Evolutionary conservation across 1,284 basidiomycete genomes (phyloP), one percentile per base, ranked within the genome.

Genomic region (Somion occarium): DNA sequence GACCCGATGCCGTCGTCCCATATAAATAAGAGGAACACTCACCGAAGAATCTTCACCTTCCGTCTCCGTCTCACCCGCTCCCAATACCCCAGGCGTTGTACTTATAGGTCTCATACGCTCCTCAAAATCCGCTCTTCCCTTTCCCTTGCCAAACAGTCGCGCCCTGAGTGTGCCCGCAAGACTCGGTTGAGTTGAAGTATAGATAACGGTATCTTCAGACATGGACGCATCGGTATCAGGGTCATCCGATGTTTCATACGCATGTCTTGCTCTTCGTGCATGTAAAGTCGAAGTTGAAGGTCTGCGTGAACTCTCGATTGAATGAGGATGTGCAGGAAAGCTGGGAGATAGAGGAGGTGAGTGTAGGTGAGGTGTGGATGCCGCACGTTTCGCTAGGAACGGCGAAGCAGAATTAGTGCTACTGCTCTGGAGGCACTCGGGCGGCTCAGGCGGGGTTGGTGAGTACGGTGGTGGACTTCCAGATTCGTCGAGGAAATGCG

Each of bases 11-110:
- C n/a, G n/a, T n/a, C n/a, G n/a, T n/a, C n/a, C n/a, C 30, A 34
- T 34, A 15, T 34, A 20, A 25, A 46, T 18, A 24, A 56, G 22
- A 20, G n/a, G 44, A 27, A 51, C 19, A 70, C 85, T 71, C 64
- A 88, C 86, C 30, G 30, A 7, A 43, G 81, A 79, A 60, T 88
- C 86, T 58, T 88, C 87, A 12, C 78, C 71, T 62, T 89, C 87
- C 0, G 87, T 88, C 62, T 89, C 87, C 0, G 87, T 88, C 68
- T 88, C 87, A 1, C 84, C 86, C 24, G 83, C 83, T 55, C 85
- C 80, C 30, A 69, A 62, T 48, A 72, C 70, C 2, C 78, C 83
- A n/a, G 78, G 78, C 0, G 78, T 72, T 0, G 85, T 88, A 12
- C 76, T 83, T 56, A 88, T 87, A 57, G 63, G 56, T 46, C 61